phyloP scores from a whole-genome alignment of 164 flowering plant species.

The grape (Vitis vinifera) region DNA sequence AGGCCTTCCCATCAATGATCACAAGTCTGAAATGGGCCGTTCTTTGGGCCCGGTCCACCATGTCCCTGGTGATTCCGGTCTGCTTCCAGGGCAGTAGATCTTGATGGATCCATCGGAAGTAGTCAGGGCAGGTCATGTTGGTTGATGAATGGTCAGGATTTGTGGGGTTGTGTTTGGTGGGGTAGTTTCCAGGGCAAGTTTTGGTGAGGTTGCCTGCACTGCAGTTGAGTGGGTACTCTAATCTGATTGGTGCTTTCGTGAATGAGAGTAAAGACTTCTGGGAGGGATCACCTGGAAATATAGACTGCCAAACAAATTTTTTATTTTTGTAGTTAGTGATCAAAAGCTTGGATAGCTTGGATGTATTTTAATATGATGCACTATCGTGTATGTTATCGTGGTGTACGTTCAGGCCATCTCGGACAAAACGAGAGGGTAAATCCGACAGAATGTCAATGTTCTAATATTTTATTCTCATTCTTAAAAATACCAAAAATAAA shows the following conservation, averaged over 20 bases:
- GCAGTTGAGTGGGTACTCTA: slow-evolving; percentile 20
- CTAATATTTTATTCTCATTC: too few relatives aligned
- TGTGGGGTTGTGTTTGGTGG: slow-evolving; percentile 4
- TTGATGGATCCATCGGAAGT: slow-evolving; percentile 17
- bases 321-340: too few relatives aligned
- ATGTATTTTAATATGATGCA: too few relatives aligned
- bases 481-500: too few relatives aligned
- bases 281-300: slow-evolving; percentile 4
- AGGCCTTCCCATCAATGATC: slow-evolving; percentile 35
- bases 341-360: too few relatives aligned
- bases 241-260: background rate
- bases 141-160: background rate
- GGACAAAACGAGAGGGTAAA: too few relatives aligned
- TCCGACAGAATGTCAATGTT: too few relatives aligned
- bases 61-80: slow-evolving; percentile 33
- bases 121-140: background rate
- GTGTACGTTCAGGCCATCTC: too few relatives aligned
- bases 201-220: slow-evolving; percentile 2
- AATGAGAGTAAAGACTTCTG: background rate
- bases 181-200: slow-evolving; percentile 16
- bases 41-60: slow-evolving; percentile 22
- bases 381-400: too few relatives aligned
- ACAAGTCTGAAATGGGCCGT: slow-evolving; percentile 37
- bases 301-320: slow-evolving; percentile 4
- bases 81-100: slow-evolving; percentile 16